A percentile compares a stretch with the other conserved stretches of the same genome.
Evolutionary conservation across 768 basidiomycete genomes (phyloP).

Genomic region (Rhizopogon vesiculosus): DNA sequence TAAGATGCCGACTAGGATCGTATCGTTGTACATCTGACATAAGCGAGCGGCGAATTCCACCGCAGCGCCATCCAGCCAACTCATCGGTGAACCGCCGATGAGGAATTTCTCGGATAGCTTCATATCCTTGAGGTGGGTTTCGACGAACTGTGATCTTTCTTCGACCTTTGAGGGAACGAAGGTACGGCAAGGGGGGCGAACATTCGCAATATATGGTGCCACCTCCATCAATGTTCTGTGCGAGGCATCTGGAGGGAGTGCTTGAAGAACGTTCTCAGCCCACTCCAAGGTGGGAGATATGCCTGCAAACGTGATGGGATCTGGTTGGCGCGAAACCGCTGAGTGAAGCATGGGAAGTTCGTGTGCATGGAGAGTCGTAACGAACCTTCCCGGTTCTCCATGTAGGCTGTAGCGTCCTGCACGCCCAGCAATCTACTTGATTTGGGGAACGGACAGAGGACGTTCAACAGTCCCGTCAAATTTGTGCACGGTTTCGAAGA

Average conservation of each 20-base stretch:
- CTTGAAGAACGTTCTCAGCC: conserved; percentile 25
- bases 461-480: conserved; percentile 45
- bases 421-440: conserved; percentile 93
- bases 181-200: conserved; percentile 42
- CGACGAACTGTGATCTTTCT: conserved; percentile 39
- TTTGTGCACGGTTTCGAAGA: conserved; percentile 72
- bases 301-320: conserved; percentile 48
- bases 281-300: conserved; percentile 29
- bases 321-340: conserved; percentile 49
- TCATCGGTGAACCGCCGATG: conserved; percentile 49
- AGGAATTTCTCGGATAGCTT: conserved; percentile 39
- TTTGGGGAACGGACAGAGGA: conserved; percentile 62
- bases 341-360: conserved; percentile 59
- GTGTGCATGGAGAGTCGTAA: conserved; percentile 60
- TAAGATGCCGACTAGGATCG: conserved; percentile 17
- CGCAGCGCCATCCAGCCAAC: conserved; percentile 40
- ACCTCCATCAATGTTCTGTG: conserved; percentile 45
- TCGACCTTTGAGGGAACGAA: conserved; percentile 17
- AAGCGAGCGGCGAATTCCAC: not conserved
- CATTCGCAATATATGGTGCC: conserved; percentile 39
- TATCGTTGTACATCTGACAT: conserved; percentile 29
- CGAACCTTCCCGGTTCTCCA: conserved; percentile 52
- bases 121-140: conserved; percentile 31
- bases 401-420: conserved; percentile 86
- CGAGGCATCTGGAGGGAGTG: conserved; percentile 40